Percentiles rank a stretch among this genome's conserved stretches.
Evolutionary conservation across 202 grass and related monocot species (phyloP).

Genomic region (Bolboschoenoplectus hybrid): DNA sequence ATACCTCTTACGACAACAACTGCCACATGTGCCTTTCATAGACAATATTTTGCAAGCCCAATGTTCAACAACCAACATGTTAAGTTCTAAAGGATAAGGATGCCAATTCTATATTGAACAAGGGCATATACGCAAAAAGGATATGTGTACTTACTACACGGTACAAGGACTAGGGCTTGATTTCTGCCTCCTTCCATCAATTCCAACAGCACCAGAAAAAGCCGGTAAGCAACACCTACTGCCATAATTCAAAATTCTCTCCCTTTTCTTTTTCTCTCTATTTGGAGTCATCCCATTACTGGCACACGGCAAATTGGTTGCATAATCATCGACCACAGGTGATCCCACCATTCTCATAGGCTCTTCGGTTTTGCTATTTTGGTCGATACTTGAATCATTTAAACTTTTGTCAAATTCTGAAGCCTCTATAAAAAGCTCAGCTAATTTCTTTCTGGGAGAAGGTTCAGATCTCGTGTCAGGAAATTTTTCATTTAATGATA

Average conservation of each 20-base stretch:
- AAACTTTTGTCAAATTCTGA: slow-evolving; percentile 37
- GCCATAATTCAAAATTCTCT: slow-evolving; percentile 53
- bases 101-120: not conserved
- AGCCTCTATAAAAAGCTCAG: slow-evolving; percentile 69
- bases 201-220: slow-evolving; percentile 52
- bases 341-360: slow-evolving; percentile 29
- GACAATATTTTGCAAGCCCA: not conserved
- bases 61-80: not conserved
- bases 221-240: slow-evolving; percentile 68
- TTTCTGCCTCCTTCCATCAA: slow-evolving; percentile 69
- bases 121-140: slow-evolving; percentile 24
- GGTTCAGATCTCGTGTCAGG: slow-evolving; percentile 61
- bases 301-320: slow-evolving; percentile 38
- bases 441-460: slow-evolving; percentile 82
- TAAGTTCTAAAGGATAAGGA: not conserved
- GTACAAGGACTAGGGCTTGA: slow-evolving; percentile 50
- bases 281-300: slow-evolving; percentile 39
- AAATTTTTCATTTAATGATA: slow-evolving; percentile 43
- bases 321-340: slow-evolving; percentile 32
- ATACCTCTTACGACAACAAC: slow-evolving; percentile 10
- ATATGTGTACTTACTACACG: slow-evolving; percentile 39
- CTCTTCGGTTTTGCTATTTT: slow-evolving; percentile 35
- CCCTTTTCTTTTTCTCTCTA: slow-evolving; percentile 49
- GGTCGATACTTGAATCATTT: slow-evolving; percentile 4
- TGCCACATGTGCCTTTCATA: not conserved